phyloP scores from a whole-genome alignment of 2,329 filamentous ascomycete genomes.

The Rutstroemia sp. region DNA sequence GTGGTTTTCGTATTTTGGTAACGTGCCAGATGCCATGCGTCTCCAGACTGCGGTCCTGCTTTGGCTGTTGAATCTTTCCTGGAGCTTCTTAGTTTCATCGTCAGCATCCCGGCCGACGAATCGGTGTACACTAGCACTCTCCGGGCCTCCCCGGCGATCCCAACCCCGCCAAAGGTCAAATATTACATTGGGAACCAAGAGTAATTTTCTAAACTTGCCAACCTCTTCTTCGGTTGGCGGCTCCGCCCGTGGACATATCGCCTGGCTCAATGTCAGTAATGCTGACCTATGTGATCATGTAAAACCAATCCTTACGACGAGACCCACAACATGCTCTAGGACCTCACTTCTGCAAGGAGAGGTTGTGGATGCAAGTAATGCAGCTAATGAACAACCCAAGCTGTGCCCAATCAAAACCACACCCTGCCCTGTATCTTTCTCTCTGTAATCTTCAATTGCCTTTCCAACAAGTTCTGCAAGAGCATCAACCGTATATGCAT shows the following conservation, averaged over 20 bases:
- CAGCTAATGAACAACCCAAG: conserved; percentile 76
- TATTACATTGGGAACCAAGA: conserved; percentile 62
- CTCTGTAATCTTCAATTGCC: conserved; percentile 67
- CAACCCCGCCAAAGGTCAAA: conserved; percentile 72
- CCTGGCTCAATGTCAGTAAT: conserved; percentile 2
- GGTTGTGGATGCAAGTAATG: conserved; percentile 52
- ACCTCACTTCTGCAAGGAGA: conserved; percentile 45
- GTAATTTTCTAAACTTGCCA: conserved; percentile 45
- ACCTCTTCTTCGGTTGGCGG: conserved; percentile 50
- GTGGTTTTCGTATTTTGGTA: conserved; percentile 52
- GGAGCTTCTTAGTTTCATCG: conserved; percentile 56
- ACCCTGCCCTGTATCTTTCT: conserved; percentile 56
- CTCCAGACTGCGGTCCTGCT: conserved; percentile 66
- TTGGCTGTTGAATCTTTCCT: conserved; percentile 72
- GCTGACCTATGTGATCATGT: not conserved
- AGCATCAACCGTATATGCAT: conserved; percentile 71
- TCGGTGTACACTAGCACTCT: conserved; percentile 71
- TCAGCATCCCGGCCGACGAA: conserved; percentile 67
- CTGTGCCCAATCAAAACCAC: conserved; percentile 83
- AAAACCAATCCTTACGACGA: conserved; percentile 47
- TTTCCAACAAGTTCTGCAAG: conserved; percentile 67
- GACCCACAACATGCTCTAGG: conserved; percentile 60
- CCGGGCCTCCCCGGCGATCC: conserved; percentile 70
- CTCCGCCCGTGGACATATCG: conserved; percentile 69
- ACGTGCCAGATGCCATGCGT: conserved; percentile 66